Evolutionary conservation across 2,329 filamentous ascomycete genomes (phyloP).

Genomic region (Cercospora zeina): DNA sequence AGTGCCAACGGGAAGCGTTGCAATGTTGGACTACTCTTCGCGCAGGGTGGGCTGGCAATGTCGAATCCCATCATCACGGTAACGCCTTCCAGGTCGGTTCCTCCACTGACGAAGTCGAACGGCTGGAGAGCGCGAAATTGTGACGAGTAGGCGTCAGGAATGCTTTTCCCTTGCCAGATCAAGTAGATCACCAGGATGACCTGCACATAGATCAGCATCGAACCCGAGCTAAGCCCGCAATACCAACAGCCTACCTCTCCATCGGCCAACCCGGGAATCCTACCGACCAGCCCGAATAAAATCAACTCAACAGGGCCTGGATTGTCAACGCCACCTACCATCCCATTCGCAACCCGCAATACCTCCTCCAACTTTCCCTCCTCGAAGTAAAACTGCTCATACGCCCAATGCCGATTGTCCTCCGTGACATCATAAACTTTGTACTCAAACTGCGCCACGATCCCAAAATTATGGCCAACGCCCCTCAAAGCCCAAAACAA

Average conservation of each 20-base stretch:
- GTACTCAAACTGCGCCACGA: conserved; percentile 18
- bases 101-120: neutral
- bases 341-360: neutral
- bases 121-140: neutral
- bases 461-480: conserved; percentile 27
- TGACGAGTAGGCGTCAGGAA: neutral
- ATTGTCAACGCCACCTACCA: neutral
- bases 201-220: neutral
- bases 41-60: neutral
- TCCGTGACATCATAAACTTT: conserved; percentile 13
- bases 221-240: neutral
- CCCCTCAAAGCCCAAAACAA: conserved; percentile 25
- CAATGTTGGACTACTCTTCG: neutral
- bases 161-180: neutral
- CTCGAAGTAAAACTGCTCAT: conserved; percentile 4
- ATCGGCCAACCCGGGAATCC: neutral
- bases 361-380: conserved; percentile 17
- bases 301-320: conserved; percentile 5
- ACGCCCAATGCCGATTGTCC: conserved; percentile 10
- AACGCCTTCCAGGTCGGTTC: neutral
- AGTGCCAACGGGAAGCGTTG: conserved; percentile 5
- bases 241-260: neutral
- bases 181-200: conserved; percentile 1
- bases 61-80: conserved; percentile 2
- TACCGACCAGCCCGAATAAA: neutral